Evolutionary conservation across 78 protist species (phyloP), one percentile per base, ranked within the genome.

Genomic region (Polysphondylium violaceum): DNA sequence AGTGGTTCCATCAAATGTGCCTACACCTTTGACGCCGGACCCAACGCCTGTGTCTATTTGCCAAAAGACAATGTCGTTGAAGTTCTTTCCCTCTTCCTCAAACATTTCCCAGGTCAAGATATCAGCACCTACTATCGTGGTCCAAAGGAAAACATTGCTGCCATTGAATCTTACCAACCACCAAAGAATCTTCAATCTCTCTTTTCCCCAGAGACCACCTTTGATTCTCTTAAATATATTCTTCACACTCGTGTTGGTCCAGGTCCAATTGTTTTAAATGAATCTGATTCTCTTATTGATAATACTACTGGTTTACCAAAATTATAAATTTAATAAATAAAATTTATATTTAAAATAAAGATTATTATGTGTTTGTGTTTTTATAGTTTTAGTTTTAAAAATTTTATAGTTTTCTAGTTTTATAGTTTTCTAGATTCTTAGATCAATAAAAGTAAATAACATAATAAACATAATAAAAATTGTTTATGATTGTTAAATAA

Each of bases 11-110:
- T 93, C 14, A 38, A 72, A 72, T 97, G 94, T 4, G 99, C 97
- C 29, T 99, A 99, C 95, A 98, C 99, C 0, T 99, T 96, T 69
- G 99, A 99, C 76, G 99, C 99, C 2, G 99, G 99, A 0, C 98
- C 99, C 19, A 99, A 99, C 89, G 97, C 98, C 1, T 96, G 97
- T 55, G 12, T 98, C 63, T 97, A 94, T 68, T 19, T 53, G 29
- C 88, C 61, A 2, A 43, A 23, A 16, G 76, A 92, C 23, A n/a
- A 63, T 21, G 60, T 95, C 44, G 40, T 65, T 17, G 87, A 53
- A 21, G 69, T 87, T 9, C 36, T 95, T 36, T 11, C 88, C 12
- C 44, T 77, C 55, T 38, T 96, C 31, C 3, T 36, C 38, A 88
- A 76, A 69, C 81, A 43, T 77, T 94, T 94, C 85, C 96, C 96